Evolutionary conservation across 2,329 filamentous ascomycete species (phyloP).

Genomic region (Pyrenophora seminiperda): DNA sequence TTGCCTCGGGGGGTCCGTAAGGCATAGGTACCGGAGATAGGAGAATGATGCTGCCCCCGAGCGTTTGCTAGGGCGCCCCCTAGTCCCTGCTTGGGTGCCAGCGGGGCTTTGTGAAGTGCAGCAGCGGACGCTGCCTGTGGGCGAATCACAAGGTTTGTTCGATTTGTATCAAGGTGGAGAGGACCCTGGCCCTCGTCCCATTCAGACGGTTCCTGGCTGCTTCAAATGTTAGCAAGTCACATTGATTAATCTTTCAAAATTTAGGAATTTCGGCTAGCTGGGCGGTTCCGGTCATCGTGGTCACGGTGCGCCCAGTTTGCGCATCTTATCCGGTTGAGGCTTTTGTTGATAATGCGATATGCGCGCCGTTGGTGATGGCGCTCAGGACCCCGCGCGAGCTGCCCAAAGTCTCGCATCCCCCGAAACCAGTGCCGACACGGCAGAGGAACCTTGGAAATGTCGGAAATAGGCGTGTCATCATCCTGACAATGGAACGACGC

Average conservation of each 20-base stretch:
- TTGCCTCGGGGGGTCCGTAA: conserved; percentile 46
- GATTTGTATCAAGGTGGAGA: conserved; percentile 40
- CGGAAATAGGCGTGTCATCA: conserved; percentile 15
- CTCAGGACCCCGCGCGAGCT: conserved; percentile 21
- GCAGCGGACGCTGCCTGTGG: conserved; percentile 33
- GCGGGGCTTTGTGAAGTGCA: conserved; percentile 42
- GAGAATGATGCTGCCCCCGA: conserved; percentile 42
- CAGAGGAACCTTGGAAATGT: conserved; percentile 4
- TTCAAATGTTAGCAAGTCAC: conserved; percentile 31
- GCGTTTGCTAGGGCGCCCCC: conserved; percentile 38
- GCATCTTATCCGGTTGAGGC: conserved; percentile 18
- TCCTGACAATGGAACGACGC: conserved; percentile 6
- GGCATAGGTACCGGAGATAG: conserved; percentile 45
- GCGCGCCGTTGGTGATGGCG: conserved; percentile 29
- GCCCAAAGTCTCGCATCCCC: conserved; percentile 5
- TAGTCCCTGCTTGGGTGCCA: conserved; percentile 46
- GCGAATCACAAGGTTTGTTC: conserved; percentile 37
- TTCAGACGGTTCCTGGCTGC: conserved; percentile 36
- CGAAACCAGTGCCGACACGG: conserved; percentile 11
- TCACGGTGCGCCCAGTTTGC: neutral
- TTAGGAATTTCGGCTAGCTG: conserved; percentile 11
- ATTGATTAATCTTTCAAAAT: conserved; percentile 7
- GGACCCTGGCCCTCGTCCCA: conserved; percentile 39
- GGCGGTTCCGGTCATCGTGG: neutral
- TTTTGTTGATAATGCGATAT: conserved; percentile 14